Conservation (phyloP, 257 asterid species). For the Primulina tabacum region DNA sequence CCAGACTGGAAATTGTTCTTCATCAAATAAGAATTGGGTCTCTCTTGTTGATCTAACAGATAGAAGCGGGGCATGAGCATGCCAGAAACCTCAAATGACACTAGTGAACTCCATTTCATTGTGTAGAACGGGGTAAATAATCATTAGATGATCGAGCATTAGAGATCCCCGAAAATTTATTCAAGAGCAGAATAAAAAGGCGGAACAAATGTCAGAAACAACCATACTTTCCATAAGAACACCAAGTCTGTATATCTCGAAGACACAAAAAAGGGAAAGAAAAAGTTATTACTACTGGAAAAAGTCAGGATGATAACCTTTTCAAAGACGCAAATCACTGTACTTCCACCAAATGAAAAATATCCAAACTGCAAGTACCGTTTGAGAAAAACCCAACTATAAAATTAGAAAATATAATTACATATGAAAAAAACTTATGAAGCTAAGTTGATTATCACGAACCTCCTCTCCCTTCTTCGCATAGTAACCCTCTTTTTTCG, state of each 20-base stretch:
- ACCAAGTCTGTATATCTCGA: background rate
- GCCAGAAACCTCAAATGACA: too few relatives aligned
- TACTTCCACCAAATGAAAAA: conserved; percentile 98
- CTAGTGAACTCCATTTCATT: too few relatives aligned
- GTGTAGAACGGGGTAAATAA: too few relatives aligned
- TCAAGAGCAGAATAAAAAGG: background rate
- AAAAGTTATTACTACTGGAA: background rate
- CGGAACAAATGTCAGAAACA: background rate
- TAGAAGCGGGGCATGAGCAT: too few relatives aligned
- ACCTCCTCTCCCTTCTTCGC: conserved; percentile 96
- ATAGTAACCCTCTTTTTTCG: conserved; percentile 59
- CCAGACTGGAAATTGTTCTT: too few relatives aligned
- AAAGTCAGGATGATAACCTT: conserved; percentile 49
- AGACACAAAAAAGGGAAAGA: background rate
- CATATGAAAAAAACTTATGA: background rate
- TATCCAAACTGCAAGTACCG: conserved; percentile 72
- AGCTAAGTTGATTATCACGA: conserved; percentile 3
- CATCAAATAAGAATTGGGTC: too few relatives aligned
- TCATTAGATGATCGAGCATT: too few relatives aligned
- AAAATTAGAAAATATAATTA: conserved; percentile 17
- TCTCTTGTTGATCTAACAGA: too few relatives aligned
- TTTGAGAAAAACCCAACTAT: conserved; percentile 2
- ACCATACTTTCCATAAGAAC: background rate
- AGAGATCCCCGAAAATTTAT: too few relatives aligned
- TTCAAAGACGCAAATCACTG: conserved; percentile 90